Conservation (phyloP, 129 eudicot genomes). For the Erigeron canadensis region DNA sequence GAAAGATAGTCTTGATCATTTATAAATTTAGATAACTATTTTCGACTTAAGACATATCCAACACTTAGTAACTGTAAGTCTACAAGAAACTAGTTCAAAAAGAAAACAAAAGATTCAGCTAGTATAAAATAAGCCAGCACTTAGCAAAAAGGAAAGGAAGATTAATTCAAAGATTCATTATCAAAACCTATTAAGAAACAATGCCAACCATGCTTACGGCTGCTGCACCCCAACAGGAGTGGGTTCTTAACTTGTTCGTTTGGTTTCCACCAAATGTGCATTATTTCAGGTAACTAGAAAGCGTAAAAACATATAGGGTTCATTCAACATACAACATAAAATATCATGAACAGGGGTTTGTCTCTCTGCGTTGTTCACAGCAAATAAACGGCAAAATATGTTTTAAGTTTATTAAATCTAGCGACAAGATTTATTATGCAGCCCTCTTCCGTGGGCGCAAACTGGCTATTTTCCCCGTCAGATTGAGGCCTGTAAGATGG, state of each 20-base stretch:
- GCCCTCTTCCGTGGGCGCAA: background rate
- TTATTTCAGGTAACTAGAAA: too few species aligned
- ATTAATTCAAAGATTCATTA: background rate
- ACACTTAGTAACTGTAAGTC: too few species aligned
- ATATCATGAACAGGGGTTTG: background rate
- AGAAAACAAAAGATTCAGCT: background rate
- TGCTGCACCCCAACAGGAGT: background rate
- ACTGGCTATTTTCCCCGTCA: background rate
- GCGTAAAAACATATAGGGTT: too few species aligned
- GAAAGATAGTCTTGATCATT: too few species aligned
- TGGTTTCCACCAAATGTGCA: too few species aligned
- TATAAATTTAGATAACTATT: too few species aligned
- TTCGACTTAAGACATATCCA: too few species aligned
- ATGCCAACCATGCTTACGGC: background rate
- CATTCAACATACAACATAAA: background rate
- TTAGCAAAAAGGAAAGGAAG: too few species aligned
- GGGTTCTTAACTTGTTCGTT: too few species aligned
- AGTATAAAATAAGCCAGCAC: background rate
- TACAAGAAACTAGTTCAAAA: too few species aligned
- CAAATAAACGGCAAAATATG: background rate
- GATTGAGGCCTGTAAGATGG: constrained; percentile 6
- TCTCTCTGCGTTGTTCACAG: background rate
- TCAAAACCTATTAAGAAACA: background rate
- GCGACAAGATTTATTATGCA: background rate
- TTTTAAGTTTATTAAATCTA: background rate